Percentiles rank a stretch among this genome's conserved stretches.
These are phyloP conservation scores for Amphichorda felina DNA, from an alignment of 2,329 filamentous ascomycete species.

Conservation along the genomic window DNA sequence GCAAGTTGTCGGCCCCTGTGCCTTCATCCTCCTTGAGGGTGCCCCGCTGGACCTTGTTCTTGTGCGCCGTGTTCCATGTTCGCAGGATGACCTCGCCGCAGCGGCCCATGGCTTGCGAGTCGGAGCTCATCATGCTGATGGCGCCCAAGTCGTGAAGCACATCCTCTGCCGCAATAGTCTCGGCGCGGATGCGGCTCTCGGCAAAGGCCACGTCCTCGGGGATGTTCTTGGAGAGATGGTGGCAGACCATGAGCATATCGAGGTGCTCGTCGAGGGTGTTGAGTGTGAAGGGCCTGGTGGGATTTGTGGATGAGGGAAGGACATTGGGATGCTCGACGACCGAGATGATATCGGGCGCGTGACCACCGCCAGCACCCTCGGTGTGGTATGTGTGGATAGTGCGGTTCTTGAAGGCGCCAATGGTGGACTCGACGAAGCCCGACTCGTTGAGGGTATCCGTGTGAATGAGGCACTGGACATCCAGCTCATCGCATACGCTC, in stretches of 20 bases:
- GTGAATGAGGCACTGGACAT: constrained; percentile 89
- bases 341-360: constrained; percentile 91
- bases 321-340: constrained; percentile 86
- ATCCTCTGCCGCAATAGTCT: constrained; percentile 94
- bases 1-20: constrained; percentile 75
- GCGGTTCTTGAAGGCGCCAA: constrained; percentile 72
- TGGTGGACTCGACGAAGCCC: constrained; percentile 89
- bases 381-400: constrained; percentile 97
- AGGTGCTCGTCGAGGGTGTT: constrained; percentile 95
- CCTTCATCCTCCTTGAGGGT: constrained; percentile 64
- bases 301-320: constrained; percentile 82
- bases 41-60: constrained; percentile 85
- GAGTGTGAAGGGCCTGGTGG: constrained; percentile 76
- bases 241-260: constrained; percentile 98
- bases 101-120: constrained; percentile 93
- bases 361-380: constrained; percentile 87
- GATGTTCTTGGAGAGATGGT: constrained; percentile 85
- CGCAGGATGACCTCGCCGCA: constrained; percentile 87
- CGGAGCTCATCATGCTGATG: constrained; percentile 95
- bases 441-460: constrained; percentile 95
- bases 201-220: constrained; percentile 94
- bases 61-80: constrained; percentile 95
- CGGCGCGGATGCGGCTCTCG: constrained; percentile 84
- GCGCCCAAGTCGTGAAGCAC: constrained; percentile 90
- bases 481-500: constrained; percentile 75